Base-by-base conservation (phyloP, 306 rosid species). In the Hippophae rhamnoides region DNA sequence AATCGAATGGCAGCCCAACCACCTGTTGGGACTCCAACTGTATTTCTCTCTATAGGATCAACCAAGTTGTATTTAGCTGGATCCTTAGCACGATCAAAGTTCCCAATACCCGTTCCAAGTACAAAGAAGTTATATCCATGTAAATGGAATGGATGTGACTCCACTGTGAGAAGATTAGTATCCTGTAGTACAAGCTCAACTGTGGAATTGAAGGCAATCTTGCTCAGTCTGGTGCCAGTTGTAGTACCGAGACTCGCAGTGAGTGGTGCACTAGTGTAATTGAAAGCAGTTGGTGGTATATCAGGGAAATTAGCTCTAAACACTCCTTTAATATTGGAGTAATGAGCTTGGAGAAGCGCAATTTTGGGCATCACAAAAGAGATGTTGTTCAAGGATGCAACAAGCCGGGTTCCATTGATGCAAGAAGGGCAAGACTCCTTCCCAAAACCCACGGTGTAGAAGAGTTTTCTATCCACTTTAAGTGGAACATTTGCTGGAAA, bases 301-400 rank as follows among this genome's bases (percentile, higher is more conserved):
- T 74, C 79, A 3, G 79, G 79, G 55, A 74, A 74, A 56, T 74
- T 72, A 18, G 75, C 54, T 23, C 46, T 61, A 52, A 69, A 74
- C 14, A 74, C 69, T 2, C 79, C 79, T 10, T 60, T 74, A 40
- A 67, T 74, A 52, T 40, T 51, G 38, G 60, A 74, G 49, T 64
- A 74, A 43, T 74, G 79, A 43, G 75, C 79, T 60, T 74, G 78
- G 54, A 74, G 79, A 47, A 74, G 71, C 10, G 71, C 75, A 14
- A 48, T 54, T 8, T 64, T 11, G 3, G 79, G 75, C 79, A 74
- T 74, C 45, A 54, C 64, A 3, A 74, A 74, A 6, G 65, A 58
- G 61, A 74, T 69, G 43, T 74, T 74, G 75, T 69, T 74, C 14
- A 74, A 56, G 7, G 75, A 69, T 47, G 79, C 79, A 9, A 54